phyloP scores from a whole-genome alignment of 2,329 filamentous ascomycete genomes.

The Aplosporella prunicola region DNA sequence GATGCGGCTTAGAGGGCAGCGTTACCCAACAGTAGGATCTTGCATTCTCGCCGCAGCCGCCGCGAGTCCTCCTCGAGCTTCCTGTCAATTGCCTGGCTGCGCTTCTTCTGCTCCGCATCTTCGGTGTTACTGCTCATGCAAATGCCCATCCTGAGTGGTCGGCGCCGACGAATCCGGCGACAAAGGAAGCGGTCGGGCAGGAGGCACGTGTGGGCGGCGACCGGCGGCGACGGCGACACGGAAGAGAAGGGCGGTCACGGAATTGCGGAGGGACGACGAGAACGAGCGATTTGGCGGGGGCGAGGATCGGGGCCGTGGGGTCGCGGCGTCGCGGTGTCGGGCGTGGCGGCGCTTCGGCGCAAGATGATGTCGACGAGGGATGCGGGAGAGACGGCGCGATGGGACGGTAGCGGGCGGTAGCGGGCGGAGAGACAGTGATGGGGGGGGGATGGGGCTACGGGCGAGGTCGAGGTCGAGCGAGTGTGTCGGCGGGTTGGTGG shows the following conservation, averaged over 20 bases:
- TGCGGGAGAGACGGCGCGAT: background rate
- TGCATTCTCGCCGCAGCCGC: constrained; percentile 92
- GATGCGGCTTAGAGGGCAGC: constrained; percentile 11
- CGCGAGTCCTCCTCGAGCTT: constrained; percentile 90
- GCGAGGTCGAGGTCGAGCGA: constrained; percentile 1
- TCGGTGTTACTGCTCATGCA: constrained; percentile 87
- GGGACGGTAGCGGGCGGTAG: background rate
- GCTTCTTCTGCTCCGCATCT: constrained; percentile 88
- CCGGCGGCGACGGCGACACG: background rate
- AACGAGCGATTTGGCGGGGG: background rate
- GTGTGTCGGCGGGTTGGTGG: constrained; percentile 3
- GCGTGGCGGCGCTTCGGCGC: constrained; percentile 8
- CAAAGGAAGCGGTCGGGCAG: constrained; percentile 4
- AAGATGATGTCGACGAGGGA: constrained; percentile 11
- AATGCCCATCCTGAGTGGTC: constrained; percentile 61
- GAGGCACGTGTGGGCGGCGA: constrained; percentile 3
- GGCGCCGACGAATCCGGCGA: constrained; percentile 10
- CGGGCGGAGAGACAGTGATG: constrained; percentile 6
- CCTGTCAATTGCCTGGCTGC: constrained; percentile 91
- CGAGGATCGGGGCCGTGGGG: constrained; percentile 4
- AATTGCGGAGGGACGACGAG: background rate
- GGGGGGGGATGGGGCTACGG: constrained; percentile 2
- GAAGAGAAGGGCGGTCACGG: background rate
- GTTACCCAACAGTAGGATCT: constrained; percentile 86
- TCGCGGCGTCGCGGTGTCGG: constrained; percentile 7